These are phyloP conservation scores for Theileria parva DNA, from an alignment of 169 alveolate species.

Conservation along the genomic window DNA sequence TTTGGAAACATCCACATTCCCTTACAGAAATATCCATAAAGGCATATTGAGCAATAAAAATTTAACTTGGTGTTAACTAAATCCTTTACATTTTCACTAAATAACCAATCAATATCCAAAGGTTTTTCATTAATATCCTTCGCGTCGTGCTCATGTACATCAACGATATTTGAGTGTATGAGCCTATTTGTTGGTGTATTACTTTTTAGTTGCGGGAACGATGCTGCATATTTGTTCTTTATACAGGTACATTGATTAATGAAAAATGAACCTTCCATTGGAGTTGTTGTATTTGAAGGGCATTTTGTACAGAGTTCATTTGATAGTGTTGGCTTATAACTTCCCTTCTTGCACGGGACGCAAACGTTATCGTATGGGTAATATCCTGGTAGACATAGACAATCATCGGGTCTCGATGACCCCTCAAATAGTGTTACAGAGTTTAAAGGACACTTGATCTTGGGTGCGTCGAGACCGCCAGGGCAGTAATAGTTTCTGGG, in stretches of 20 bases:
- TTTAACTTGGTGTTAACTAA: constrained; percentile 1
- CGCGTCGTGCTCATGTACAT: background rate
- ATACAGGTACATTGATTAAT: constrained; percentile 69
- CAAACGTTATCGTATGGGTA: constrained; percentile 48
- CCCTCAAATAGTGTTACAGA: constrained; percentile 64
- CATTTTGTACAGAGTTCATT: constrained; percentile 68
- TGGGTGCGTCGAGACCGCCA: constrained; percentile 64
- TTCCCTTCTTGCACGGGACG: constrained; percentile 71
- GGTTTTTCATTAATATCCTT: background rate
- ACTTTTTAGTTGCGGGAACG: background rate
- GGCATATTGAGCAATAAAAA: constrained; percentile 34
- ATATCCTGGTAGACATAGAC: constrained; percentile 73
- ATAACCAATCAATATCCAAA: background rate
- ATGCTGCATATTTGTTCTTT: constrained; percentile 57
- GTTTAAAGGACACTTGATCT: constrained; percentile 67
- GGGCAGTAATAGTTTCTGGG: constrained; percentile 76
- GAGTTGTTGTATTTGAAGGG: constrained; percentile 73
- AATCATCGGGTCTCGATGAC: constrained; percentile 54
- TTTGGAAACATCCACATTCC: constrained; percentile 30
- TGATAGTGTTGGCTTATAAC: constrained; percentile 61
- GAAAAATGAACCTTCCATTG: constrained; percentile 61
- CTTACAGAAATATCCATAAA: constrained; percentile 45
- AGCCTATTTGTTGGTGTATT: background rate
- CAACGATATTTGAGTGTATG: constrained; percentile 1
- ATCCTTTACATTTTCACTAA: constrained; percentile 14